These are phyloP conservation scores for Bruguiera gymnorhiza DNA, from an alignment of 345 rosid species.

Conservation along the genomic window DNA sequence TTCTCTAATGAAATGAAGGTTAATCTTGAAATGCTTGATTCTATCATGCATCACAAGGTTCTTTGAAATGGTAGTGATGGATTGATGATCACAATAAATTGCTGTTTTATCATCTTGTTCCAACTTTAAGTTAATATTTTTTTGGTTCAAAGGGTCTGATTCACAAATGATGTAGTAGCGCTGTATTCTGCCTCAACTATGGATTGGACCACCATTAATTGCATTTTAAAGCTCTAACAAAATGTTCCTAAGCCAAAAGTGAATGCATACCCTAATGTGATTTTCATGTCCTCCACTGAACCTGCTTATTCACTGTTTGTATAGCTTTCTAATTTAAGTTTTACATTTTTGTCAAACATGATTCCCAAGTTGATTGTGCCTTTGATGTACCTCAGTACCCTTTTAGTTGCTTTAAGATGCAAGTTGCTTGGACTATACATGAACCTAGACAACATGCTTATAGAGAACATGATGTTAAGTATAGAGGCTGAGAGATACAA, in stretches of 20 bases:
- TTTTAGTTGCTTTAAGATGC: not conserved
- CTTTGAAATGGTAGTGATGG: not conserved
- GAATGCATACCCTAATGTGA: not conserved
- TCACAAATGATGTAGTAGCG: rapidly evolving
- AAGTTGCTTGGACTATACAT: not conserved
- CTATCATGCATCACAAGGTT: not conserved
- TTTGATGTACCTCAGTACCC: not conserved
- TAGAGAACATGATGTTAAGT: too few species aligned
- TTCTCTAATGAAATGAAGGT: too few species aligned
- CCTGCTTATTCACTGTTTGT: not conserved
- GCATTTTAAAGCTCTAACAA: not conserved
- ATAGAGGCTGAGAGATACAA: not conserved
- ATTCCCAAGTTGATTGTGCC: not conserved
- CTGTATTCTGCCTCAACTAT: not conserved
- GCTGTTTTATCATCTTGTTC: not conserved
- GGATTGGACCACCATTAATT: not conserved
- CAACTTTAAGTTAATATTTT: not conserved
- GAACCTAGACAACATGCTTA: not conserved
- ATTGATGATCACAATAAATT: not conserved
- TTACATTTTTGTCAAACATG: not conserved
- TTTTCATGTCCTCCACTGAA: not conserved
- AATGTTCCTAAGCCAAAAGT: not conserved
- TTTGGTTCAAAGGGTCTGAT: not conserved
- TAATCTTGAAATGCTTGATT: too few species aligned
- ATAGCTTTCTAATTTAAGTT: not conserved